phyloP scores from a whole-genome alignment of 1,284 basidiomycete species.

The Uromyces viciae-fabae region DNA sequence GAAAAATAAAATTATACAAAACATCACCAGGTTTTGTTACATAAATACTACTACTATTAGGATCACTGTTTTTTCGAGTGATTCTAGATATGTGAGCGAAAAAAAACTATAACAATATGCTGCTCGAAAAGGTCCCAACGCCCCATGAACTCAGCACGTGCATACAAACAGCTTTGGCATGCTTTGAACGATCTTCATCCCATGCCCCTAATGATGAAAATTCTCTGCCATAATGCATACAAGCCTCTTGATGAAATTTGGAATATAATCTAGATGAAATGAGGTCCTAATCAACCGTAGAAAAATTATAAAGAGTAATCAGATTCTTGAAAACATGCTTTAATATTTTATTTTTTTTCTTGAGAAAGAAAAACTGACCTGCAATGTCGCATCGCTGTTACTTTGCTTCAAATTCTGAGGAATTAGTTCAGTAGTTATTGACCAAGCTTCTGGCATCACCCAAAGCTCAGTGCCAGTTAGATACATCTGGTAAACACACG shows the following conservation, averaged over 20 bases:
- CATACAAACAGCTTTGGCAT: constrained; percentile 48
- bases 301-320: background rate
- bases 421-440: constrained; percentile 50
- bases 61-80: no score
- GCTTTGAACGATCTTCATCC: constrained; percentile 51
- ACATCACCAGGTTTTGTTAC: no score
- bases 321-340: no score
- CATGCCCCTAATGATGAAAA: constrained; percentile 51
- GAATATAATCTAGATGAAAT: constrained; percentile 52
- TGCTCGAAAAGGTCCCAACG: constrained; percentile 36
- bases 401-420: constrained; percentile 44
- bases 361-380: constrained; percentile 46
- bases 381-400: constrained; percentile 51
- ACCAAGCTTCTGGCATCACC: constrained; percentile 53
- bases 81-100: no score
- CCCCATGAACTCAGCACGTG: constrained; percentile 47
- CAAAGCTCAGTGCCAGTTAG: constrained; percentile 52
- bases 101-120: background rate
- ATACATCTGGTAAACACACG: constrained; percentile 54
- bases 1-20: no score
- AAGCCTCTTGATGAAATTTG: constrained; percentile 53
- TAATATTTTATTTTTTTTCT: no score
- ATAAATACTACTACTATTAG: no score
- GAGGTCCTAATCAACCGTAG: constrained; percentile 46
- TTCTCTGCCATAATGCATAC: constrained; percentile 54